Evolutionary conservation across 2,329 filamentous ascomycete species (phyloP).

Genomic region (Neonectria hederae): DNA sequence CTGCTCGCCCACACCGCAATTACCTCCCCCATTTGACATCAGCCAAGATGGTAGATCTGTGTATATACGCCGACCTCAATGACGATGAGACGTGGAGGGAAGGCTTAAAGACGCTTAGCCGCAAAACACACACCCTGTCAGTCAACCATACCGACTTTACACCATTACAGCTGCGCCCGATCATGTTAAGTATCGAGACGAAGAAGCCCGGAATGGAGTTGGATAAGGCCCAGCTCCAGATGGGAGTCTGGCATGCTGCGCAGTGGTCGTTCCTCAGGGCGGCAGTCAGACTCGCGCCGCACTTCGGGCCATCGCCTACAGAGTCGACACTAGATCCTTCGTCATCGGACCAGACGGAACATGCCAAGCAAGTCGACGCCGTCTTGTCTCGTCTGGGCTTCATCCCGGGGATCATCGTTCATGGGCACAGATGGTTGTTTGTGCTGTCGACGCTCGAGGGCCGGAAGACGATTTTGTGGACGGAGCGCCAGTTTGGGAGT

Average conservation of each 20-base stretch:
- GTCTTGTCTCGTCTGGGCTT: neutral
- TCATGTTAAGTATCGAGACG: neutral
- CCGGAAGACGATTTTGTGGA: no score
- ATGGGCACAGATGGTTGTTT: neutral
- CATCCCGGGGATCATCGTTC: neutral
- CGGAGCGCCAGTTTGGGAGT: no score
- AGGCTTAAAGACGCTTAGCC: neutral
- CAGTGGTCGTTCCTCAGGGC: neutral
- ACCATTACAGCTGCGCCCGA: neutral
- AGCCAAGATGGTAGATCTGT: neutral
- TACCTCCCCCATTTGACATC: neutral
- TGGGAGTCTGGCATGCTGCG: neutral
- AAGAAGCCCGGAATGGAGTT: neutral
- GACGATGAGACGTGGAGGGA: neutral
- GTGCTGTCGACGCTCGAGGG: neutral
- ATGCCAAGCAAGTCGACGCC: neutral
- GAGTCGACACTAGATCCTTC: neutral
- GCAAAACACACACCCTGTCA: neutral
- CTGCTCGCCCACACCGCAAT: neutral
- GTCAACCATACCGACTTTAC: neutral
- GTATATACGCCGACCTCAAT: neutral
- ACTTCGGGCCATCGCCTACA: neutral
- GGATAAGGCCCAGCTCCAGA: neutral
- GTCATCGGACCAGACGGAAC: no score
- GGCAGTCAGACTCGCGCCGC: neutral